Evolutionary conservation across 2,329 filamentous ascomycete genomes (phyloP).

Genomic region (Lachnellula occidentalis): DNA sequence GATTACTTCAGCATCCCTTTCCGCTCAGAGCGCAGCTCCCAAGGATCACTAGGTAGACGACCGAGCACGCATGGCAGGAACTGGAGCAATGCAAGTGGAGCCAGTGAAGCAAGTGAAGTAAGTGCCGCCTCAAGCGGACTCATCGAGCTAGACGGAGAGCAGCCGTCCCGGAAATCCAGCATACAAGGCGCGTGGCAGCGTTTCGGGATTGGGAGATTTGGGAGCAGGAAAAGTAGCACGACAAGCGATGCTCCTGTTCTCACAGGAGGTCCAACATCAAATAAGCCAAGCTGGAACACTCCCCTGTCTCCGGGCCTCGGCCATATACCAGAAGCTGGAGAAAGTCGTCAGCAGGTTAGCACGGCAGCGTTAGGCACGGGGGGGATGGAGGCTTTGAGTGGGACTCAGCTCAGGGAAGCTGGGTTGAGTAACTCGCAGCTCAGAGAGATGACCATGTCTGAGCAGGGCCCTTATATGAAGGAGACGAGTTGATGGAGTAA

Average conservation of each 20-base stretch:
- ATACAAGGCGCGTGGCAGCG: slow-evolving; percentile 11
- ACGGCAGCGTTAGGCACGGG: background rate
- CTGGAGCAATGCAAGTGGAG: slow-evolving; percentile 20
- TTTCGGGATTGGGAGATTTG: slow-evolving; percentile 30
- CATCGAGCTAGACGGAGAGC: slow-evolving; percentile 17
- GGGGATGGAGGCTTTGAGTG: slow-evolving; percentile 1
- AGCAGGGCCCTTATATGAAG: background rate
- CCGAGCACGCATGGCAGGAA: slow-evolving; percentile 22
- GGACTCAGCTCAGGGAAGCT: slow-evolving; percentile 4
- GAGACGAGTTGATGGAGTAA: background rate
- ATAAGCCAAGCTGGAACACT: slow-evolving; percentile 3
- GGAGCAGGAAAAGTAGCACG: slow-evolving; percentile 1
- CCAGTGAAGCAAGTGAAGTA: slow-evolving; percentile 10
- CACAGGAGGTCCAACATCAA: slow-evolving; percentile 2
- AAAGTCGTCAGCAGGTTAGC: slow-evolving; percentile 16
- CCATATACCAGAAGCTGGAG: slow-evolving; percentile 21
- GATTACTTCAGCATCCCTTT: slow-evolving; percentile 20
- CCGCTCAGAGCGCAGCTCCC: slow-evolving; percentile 12
- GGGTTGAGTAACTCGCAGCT: slow-evolving; percentile 15
- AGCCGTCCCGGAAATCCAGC: slow-evolving; percentile 1
- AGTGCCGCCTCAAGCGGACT: slow-evolving; percentile 11
- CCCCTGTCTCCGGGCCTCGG: slow-evolving; percentile 3
- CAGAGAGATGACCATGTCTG: slow-evolving; percentile 14
- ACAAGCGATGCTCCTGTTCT: background rate
- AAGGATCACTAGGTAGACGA: slow-evolving; percentile 9